Evolutionary conservation across 23 red algal genomes (phyloP).

Genomic region (Gracilaria gracilis): DNA sequence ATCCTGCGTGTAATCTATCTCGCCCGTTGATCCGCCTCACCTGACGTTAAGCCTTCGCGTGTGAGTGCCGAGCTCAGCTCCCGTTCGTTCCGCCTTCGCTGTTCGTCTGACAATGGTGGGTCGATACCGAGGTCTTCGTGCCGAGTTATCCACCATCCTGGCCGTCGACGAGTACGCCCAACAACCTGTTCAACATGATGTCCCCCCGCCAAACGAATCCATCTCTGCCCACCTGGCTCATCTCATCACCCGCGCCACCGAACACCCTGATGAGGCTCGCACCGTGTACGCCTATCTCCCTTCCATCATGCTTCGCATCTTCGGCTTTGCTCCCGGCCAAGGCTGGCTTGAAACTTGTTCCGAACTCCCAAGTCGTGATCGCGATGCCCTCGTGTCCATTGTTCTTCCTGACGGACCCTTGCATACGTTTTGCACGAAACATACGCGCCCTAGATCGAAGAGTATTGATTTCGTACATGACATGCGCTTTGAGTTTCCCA

Average conservation of each 20-base stretch:
- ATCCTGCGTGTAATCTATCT: neutral
- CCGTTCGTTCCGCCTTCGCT: neutral
- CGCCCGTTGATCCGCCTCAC: neutral
- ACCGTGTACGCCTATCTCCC: conserved; percentile 54
- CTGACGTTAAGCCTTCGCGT: neutral
- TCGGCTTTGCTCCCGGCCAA: conserved; percentile 44
- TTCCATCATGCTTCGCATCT: conserved; percentile 52
- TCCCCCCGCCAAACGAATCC: conserved; percentile 40
- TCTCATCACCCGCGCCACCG: conserved; percentile 41
- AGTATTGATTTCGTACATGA: conserved; percentile 26
- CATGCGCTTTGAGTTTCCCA: conserved; percentile 55
- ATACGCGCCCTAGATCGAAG: neutral
- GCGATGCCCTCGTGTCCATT: conserved; percentile 42
- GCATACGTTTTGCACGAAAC: conserved; percentile 48
- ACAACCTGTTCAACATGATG: neutral
- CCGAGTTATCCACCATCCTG: conserved; percentile 43
- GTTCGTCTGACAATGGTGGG: neutral
- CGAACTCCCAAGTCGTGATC: conserved; percentile 35
- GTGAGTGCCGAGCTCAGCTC: too few species aligned
- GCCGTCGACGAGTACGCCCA: conserved; percentile 45
- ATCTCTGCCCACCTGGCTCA: conserved; percentile 40
- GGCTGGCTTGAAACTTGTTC: conserved; percentile 63
- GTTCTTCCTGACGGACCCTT: conserved; percentile 55
- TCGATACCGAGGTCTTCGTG: conserved; percentile 40
- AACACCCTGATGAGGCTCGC: conserved; percentile 29